A percentile compares a stretch with the other conserved stretches of the same genome.
phyloP scores from a whole-genome alignment of 495 filamentous ascomycete species.

The Podospora anserina region DNA sequence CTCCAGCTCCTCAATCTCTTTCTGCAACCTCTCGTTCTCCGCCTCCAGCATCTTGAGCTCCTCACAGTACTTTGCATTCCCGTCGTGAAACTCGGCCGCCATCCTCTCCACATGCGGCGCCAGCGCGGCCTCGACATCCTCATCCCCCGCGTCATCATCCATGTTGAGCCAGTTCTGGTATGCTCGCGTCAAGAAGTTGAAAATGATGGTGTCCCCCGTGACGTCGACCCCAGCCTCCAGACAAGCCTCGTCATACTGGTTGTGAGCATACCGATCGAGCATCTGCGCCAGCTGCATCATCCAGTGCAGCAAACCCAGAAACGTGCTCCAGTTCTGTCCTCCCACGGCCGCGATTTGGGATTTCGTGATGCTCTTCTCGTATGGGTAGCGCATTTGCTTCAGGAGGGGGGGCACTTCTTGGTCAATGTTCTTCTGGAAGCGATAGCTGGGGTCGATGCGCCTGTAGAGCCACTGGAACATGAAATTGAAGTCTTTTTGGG shows the following conservation, averaged over 20 bases:
- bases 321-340: conserved; percentile 91
- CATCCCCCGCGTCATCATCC: conserved; percentile 80
- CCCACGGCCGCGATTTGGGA: conserved; percentile 91
- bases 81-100: conserved; percentile 80
- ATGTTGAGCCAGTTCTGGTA: conserved; percentile 92
- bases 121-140: conserved; percentile 69
- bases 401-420: conserved; percentile 87
- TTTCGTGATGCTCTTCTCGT: conserved; percentile 89
- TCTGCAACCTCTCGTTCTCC: conserved; percentile 70
- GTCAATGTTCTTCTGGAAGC: conserved; percentile 88
- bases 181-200: conserved; percentile 79
- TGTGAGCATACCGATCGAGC: conserved; percentile 71
- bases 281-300: conserved; percentile 95
- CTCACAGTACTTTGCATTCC: conserved; percentile 74
- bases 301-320: conserved; percentile 94
- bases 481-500: conserved; percentile 93
- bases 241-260: conserved; percentile 86
- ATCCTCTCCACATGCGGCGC: conserved; percentile 83
- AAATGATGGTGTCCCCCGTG: conserved; percentile 83
- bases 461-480: conserved; percentile 98
- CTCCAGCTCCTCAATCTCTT: conserved; percentile 84
- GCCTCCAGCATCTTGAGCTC: conserved; percentile 80
- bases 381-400: conserved; percentile 91
- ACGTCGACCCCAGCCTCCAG: conserved; percentile 81
- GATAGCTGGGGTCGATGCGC: conserved; percentile 87